Percentiles rank a stretch among this genome's conserved stretches.
phyloP scores from a whole-genome alignment of 495 filamentous ascomycete species.

The Venustampulla echinocandica region DNA sequence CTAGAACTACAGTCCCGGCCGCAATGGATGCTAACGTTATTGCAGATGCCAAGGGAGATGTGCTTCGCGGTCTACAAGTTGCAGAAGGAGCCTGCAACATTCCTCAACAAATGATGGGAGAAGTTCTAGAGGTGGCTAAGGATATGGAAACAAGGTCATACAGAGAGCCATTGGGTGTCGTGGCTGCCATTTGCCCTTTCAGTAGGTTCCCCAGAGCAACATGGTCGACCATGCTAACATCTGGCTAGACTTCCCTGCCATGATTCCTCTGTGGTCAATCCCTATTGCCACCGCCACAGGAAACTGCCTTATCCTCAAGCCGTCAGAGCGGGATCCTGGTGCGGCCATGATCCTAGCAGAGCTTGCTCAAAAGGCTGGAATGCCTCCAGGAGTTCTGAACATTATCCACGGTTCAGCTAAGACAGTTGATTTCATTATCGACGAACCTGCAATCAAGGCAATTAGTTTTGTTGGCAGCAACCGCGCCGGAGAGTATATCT shows the following conservation, averaged over 20 bases:
- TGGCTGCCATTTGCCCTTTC: conserved; percentile 96
- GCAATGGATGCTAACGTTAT: neutral
- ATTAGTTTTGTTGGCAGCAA: conserved; percentile 96
- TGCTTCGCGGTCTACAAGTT: conserved; percentile 90
- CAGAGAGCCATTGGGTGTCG: conserved; percentile 85
- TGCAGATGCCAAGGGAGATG: conserved; percentile 82
- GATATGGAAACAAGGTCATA: conserved; percentile 98
- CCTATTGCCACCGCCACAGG: conserved; percentile 91
- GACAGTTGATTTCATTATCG: conserved; percentile 95
- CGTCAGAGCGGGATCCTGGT: conserved; percentile 95
- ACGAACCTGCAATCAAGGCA: conserved; percentile 95
- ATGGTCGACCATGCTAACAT: conserved; percentile 7
- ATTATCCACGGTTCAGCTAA: conserved; percentile 84
- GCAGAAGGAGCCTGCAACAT: conserved; percentile 94
- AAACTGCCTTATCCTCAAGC: conserved; percentile 92
- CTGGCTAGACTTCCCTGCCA: conserved; percentile 83
- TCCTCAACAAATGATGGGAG: conserved; percentile 86
- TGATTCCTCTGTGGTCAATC: conserved; percentile 98
- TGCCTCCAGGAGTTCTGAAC: conserved; percentile 91
- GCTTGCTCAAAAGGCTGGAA: conserved; percentile 81
- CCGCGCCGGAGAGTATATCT: conserved; percentile 97
- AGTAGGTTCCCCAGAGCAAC: conserved; percentile 49
- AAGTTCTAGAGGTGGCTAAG: conserved; percentile 93
- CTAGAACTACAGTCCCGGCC: neutral
- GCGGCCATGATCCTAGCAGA: conserved; percentile 97